These are phyloP conservation scores for Pseudocercospora ulei DNA, from an alignment of 2,329 filamentous ascomycete species.

Conservation along the genomic window DNA sequence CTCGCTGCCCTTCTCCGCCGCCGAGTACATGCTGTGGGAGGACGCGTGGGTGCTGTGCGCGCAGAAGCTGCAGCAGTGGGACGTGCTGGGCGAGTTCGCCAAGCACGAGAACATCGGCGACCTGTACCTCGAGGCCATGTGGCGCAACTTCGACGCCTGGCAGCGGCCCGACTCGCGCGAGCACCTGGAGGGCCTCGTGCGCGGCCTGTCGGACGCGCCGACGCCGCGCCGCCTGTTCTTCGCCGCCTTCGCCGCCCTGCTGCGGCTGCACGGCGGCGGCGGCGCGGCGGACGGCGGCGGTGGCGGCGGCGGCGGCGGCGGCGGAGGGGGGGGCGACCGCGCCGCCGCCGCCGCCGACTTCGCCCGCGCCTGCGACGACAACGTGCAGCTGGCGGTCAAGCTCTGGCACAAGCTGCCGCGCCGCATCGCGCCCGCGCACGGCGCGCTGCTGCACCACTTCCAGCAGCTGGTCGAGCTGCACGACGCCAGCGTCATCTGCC, in stretches of 20 bases:
- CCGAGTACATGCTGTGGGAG: slow-evolving; percentile 98
- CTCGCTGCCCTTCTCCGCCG: slow-evolving; percentile 89
- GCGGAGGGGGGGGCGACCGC: no score
- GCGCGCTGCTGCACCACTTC: slow-evolving; percentile 92
- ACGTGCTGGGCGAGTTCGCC: slow-evolving; percentile 91
- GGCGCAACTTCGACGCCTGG: slow-evolving; percentile 95
- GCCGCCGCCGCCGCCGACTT: no score
- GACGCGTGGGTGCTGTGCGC: slow-evolving; percentile 98
- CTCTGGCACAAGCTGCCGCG: slow-evolving; percentile 99
- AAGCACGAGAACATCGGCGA: slow-evolving; percentile 99
- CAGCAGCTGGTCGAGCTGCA: slow-evolving; percentile 95
- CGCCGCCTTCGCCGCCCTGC: slow-evolving; percentile 92
- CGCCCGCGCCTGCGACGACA: slow-evolving; percentile 83
- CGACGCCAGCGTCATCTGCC: slow-evolving; percentile 92
- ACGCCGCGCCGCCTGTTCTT: slow-evolving; percentile 92
- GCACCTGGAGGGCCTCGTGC: slow-evolving; percentile 83
- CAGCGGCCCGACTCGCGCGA: slow-evolving; percentile 75
- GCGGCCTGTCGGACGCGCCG: slow-evolving; percentile 93
- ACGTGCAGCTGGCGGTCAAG: slow-evolving; percentile 89
- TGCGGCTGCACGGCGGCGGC: slow-evolving; percentile 90
- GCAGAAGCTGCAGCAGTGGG: slow-evolving; percentile 98
- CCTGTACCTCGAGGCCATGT: slow-evolving; percentile 85
- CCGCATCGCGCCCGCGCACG: slow-evolving; percentile 86
- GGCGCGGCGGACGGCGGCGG: no score
- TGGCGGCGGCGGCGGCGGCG: no score